Percentiles rank a stretch among this genome's conserved stretches.
Conservation (phyloP, 768 basidiomycete genomes). For the Coprinopsis cinerea region DNA sequence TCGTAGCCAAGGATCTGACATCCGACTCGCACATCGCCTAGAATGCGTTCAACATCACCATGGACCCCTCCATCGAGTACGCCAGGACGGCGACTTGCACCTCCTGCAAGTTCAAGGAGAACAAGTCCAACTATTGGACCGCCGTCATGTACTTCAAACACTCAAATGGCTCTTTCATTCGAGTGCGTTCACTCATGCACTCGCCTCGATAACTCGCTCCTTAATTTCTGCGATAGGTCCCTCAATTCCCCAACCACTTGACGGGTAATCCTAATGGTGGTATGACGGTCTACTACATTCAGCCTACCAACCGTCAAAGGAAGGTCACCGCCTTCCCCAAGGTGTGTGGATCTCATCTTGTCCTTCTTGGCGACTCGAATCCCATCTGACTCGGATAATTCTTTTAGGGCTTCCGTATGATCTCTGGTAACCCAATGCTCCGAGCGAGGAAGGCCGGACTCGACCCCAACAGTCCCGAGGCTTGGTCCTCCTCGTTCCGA, state of each 20-base stretch:
- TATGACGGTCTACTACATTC: conserved; percentile 13
- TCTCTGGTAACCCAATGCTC: conserved; percentile 12
- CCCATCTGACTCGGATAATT: no score
- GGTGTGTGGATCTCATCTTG: background rate
- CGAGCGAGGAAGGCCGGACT: conserved; percentile 6
- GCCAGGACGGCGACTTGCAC: conserved; percentile 6
- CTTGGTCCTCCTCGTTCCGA: conserved; percentile 8
- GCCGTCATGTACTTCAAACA: conserved; percentile 11
- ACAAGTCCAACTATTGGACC: conserved; percentile 13
- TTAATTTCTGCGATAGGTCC: background rate
- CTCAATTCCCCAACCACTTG: conserved; percentile 10
- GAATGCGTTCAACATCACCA: conserved; percentile 11
- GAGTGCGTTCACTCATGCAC: conserved; percentile 1
- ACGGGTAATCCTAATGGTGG: conserved; percentile 11
- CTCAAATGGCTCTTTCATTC: conserved; percentile 6
- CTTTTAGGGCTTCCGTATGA: conserved; percentile 11
- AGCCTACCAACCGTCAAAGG: conserved; percentile 5
- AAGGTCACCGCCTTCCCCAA: conserved; percentile 10
- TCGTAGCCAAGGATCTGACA: background rate
- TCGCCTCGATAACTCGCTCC: background rate
- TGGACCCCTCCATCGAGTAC: conserved; percentile 3
- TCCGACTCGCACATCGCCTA: background rate
- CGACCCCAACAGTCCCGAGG: conserved; percentile 8
- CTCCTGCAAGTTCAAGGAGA: conserved; percentile 11
- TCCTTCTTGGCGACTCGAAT: background rate